Conservation (phyloP, 2,329 filamentous ascomycete genomes). For the Diplodia intermedia region DNA sequence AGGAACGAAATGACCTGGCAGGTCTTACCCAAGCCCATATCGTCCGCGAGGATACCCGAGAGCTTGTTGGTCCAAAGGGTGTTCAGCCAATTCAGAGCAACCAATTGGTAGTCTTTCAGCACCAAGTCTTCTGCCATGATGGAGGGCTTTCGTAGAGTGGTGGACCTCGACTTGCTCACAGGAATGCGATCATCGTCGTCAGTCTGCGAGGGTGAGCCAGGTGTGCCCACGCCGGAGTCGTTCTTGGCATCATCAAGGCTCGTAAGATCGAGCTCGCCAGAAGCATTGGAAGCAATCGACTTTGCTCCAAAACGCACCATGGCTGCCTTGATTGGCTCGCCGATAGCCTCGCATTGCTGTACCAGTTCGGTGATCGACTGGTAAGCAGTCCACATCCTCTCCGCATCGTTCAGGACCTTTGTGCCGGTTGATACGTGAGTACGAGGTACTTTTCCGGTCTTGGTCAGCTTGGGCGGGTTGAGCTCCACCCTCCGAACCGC, state of each 20-base stretch:
- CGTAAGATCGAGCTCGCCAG: constrained; percentile 67
- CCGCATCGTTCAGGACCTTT: constrained; percentile 69
- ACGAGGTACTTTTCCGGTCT: constrained; percentile 54
- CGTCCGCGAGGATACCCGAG: constrained; percentile 92
- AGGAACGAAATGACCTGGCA: constrained; percentile 95
- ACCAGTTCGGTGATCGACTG: constrained; percentile 85
- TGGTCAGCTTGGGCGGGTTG: constrained; percentile 36
- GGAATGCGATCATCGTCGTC: constrained; percentile 55
- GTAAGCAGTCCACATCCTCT: constrained; percentile 79
- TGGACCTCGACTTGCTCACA: constrained; percentile 43
- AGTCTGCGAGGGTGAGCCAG: constrained; percentile 48
- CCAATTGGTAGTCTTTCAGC: constrained; percentile 92
- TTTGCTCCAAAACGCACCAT: constrained; percentile 75
- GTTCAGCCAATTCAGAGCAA: constrained; percentile 93
- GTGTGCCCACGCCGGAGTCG: constrained; percentile 73
- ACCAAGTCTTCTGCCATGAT: constrained; percentile 77
- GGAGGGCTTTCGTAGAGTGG: constrained; percentile 70
- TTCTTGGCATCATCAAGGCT: constrained; percentile 56
- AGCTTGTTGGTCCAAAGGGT: constrained; percentile 80
- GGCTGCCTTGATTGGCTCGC: constrained; percentile 68
- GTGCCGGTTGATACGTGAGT: constrained; percentile 62
- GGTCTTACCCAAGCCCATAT: constrained; percentile 96
- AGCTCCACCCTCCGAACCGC: constrained; percentile 70
- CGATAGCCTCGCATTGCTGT: constrained; percentile 74
- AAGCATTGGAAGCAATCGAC: constrained; percentile 56